Base-by-base conservation (phyloP, 1,284 basidiomycete genomes). In the Puccinia coronata region DNA sequence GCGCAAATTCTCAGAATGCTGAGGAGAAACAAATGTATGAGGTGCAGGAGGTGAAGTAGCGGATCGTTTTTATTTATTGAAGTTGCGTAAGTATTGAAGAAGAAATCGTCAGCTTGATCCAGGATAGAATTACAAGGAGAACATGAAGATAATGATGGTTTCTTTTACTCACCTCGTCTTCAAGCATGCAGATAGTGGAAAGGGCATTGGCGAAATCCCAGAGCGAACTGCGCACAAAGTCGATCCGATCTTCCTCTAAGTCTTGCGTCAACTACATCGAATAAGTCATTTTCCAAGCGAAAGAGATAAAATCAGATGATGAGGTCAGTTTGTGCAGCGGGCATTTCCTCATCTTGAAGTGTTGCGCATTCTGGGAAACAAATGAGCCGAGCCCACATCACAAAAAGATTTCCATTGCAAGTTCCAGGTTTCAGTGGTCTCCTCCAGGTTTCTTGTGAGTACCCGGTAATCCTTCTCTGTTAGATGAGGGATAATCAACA, bases 121-220 rank as follows among this genome's bases (percentile, higher is more conserved):
- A n/a, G n/a, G n/a, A n/a, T n/a, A n/a, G n/a, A n/a, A n/a, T n/a
- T n/a, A n/a, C n/a, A n/a, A n/a, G n/a, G n/a, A n/a, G n/a, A 47
- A 6, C n/a, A 23, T 18, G 36, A 61, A n/a, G 41, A 28, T 23
- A 3, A 31, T 0, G 12, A n/a, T 39, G 12, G 41, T 23, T 39
- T 23, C 36, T 31, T 31, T 65, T 47, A n/a, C 59, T 65, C 9
- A 94, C 94, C 89, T 97, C 94, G 85, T 99, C 97, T 85, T 99
- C 97, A 28, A 92, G 89, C 23, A 99, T 96, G 85, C 96, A 98
- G 36, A 98, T 93, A 9, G 93, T 94, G 3, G 95, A 97, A 31
- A 98, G 92, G 0, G 92, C 92, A 86, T 99, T 99, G 2, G 96
- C 95, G 86, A 94, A 98, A 41, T 92, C 91, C 96, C 96, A 99